phyloP scores from a whole-genome alignment of 495 filamentous ascomycete species.

The Baudoinia panamericana region DNA sequence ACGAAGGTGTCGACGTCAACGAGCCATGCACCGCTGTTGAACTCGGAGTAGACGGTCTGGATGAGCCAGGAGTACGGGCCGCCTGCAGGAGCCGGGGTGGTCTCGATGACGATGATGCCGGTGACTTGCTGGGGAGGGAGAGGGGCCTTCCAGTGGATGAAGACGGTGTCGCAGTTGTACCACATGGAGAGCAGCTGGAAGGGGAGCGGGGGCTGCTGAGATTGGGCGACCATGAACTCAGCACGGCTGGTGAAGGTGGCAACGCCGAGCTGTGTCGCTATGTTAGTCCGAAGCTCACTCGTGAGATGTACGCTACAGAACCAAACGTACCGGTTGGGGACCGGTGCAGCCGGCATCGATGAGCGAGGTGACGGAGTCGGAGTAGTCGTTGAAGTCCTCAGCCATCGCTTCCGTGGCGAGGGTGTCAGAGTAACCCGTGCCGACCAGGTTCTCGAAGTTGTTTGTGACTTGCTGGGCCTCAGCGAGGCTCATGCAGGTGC shows the following conservation, averaged over 20 bases:
- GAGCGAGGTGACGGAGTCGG: conserved; percentile 14
- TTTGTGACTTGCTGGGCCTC: conserved; percentile 12
- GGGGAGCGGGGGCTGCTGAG: conserved; percentile 12
- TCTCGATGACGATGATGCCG: conserved; percentile 18
- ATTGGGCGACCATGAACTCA: conserved; percentile 12
- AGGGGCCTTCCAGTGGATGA: conserved; percentile 16
- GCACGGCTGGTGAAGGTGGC: conserved; percentile 12
- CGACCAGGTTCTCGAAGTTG: conserved; percentile 16
- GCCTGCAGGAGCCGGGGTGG: not conserved
- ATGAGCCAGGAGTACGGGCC: conserved; percentile 11
- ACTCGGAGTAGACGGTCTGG: conserved; percentile 18
- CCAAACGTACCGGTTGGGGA: conserved; percentile 7
- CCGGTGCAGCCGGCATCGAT: conserved; percentile 17
- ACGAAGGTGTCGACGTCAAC: conserved; percentile 13
- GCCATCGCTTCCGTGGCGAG: conserved; percentile 8
- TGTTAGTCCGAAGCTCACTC: not conserved
- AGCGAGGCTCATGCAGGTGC: conserved; percentile 12
- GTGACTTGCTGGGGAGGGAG: conserved; percentile 12
- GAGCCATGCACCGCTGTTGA: conserved; percentile 19
- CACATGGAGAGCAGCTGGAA: conserved; percentile 18
- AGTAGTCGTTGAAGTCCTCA: conserved; percentile 11
- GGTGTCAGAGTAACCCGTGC: conserved; percentile 9
- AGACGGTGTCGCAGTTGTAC: conserved; percentile 21
- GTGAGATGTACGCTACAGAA: not conserved
- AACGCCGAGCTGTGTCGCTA: conserved; percentile 2